A percentile compares a stretch with the other conserved stretches of the same genome.
phyloP scores from a whole-genome alignment of 2,329 filamentous ascomycete species.

The Ilyonectria mors-panacis region DNA sequence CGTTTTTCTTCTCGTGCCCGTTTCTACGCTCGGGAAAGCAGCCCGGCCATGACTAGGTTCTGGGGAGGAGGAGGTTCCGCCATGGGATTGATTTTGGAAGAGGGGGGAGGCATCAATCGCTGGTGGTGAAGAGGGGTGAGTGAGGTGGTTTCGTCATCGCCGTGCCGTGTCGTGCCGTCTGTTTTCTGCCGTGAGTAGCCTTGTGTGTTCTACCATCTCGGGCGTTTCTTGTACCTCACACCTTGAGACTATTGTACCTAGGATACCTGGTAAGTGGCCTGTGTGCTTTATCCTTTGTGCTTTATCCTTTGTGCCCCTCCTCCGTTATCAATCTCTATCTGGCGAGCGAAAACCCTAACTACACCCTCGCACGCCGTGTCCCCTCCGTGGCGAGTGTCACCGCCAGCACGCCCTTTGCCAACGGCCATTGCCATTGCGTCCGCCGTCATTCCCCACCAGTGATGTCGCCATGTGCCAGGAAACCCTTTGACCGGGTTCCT shows the following conservation, averaged over 20 bases:
- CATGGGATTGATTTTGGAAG: constrained; percentile 3
- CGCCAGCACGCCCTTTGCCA: neutral
- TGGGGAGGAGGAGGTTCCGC: neutral
- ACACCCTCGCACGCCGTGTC: neutral
- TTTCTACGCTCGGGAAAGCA: constrained; percentile 1
- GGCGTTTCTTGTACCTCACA: neutral
- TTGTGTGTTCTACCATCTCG: neutral
- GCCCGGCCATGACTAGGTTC: neutral
- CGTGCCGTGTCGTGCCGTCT: neutral
- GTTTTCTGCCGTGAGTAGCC: neutral
- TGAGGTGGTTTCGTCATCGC: constrained; percentile 7
- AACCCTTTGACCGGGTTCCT: neutral
- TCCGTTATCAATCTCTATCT: neutral
- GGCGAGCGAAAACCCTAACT: neutral
- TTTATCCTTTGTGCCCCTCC: neutral
- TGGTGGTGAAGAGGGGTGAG: neutral
- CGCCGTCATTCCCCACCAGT: neutral
- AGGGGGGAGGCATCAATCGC: neutral
- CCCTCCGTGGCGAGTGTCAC: neutral
- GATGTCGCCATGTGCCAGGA: neutral
- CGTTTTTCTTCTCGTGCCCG: constrained; percentile 1
- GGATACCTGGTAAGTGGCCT: neutral
- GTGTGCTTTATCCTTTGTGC: no score
- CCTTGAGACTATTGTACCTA: neutral
- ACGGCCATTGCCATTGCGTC: neutral